Evolutionary conservation across 768 basidiomycete genomes (phyloP), one percentile per base, ranked within the genome.

Genomic region (Hortiboletus flavorubellus): DNA sequence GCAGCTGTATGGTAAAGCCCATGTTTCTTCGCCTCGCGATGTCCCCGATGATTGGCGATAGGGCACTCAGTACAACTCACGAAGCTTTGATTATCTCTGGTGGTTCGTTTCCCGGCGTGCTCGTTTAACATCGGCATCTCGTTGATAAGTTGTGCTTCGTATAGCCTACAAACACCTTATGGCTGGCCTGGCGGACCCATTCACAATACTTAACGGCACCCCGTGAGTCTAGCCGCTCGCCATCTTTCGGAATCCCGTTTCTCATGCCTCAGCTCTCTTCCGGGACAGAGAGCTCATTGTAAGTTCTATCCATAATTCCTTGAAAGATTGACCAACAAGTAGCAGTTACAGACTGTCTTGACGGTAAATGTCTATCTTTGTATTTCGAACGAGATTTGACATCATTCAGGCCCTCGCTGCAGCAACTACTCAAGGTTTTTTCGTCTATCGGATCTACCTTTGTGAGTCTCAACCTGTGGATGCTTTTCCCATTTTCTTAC

Each of bases 391-490:
- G 8, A 37, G 1, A 16, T 9, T 29, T 63, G 4, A 62, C 33
- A 16, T 10, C 21, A 16, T 31, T 7, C 34, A 64, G 61, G 6
- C 0, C 12, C 14, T 55, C 3, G 38, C 51, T 42, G 62, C 58
- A 35, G 8, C 44, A 39, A 10, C 14, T 6, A 46, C 53, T 2
- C 61, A 63, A 9, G 53, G 50, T 9, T 63, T 50, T 41, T 59
- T 63, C 30, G 30, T 60, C 18, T 15, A 60, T 31, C 50, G 61
- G 16, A 50, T 63, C 11, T 63, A 64, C 12, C 0, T 49, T 16
- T 53, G 61, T 64, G 15, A 11, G 51, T 53, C 1, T 39, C 1
- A 14, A 11, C 7, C 8, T 9, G 16, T 0, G 4, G 2, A 8
- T 11, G 16, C n/a, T 15, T 38, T 33, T 3, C 15, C 2, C n/a